Percentiles rank a stretch among this genome's conserved stretches.
phyloP scores from a whole-genome alignment of 1,139 yeast species.

The Spathaspora sp. region DNA sequence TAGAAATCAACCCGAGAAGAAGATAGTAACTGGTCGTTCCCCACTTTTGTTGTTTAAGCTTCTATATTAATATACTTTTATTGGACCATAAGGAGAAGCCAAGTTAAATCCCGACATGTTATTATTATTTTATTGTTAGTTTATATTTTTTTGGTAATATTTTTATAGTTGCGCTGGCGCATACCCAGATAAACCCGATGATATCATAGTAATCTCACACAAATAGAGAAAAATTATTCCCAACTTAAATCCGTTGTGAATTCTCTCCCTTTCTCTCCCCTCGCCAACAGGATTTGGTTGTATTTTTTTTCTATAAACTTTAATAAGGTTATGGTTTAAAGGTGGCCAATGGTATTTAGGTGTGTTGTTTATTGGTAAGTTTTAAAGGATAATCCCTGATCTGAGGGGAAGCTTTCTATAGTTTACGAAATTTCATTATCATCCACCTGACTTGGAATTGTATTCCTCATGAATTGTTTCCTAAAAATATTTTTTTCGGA shows the following conservation, averaged over 20 bases:
- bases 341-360: neutral
- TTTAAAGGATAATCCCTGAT: neutral
- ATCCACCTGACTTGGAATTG: constrained; percentile 4
- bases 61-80: neutral
- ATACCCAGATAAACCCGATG: neutral
- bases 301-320: neutral
- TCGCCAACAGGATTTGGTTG: neutral
- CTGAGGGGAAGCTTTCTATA: constrained; percentile 2
- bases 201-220: constrained; percentile 1
- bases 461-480: neutral
- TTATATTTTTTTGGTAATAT: neutral
- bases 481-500: constrained; percentile 2
- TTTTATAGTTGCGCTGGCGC: neutral
- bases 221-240: neutral
- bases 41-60: neutral
- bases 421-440: constrained; percentile 5
- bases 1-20: neutral
- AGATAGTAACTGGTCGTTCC: neutral
- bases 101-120: neutral
- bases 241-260: neutral
- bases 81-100: neutral
- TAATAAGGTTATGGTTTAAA: neutral
- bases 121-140: neutral
- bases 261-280: neutral
- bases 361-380: neutral